Percentiles rank a stretch among this genome's conserved stretches.
Conservation (phyloP, 805 yeast species). For the Saccharomycopsis microspora region DNA sequence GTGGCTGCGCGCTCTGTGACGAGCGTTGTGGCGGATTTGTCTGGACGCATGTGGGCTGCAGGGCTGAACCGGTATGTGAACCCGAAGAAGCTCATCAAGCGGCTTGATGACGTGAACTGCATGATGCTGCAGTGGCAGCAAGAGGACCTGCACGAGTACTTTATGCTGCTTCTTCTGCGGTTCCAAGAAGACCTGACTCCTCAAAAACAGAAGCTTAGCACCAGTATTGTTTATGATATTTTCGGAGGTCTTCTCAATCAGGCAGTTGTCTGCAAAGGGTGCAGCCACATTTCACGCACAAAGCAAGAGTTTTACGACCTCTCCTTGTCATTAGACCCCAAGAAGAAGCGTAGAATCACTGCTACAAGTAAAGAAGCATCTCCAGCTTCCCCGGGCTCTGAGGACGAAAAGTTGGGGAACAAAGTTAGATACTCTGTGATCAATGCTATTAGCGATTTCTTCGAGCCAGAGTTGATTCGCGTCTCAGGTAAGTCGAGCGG, state of each 20-base stretch:
- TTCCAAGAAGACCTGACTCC: constrained; percentile 91
- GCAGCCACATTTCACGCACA: constrained; percentile 77
- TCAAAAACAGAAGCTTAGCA: constrained; percentile 70
- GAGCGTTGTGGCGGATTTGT: constrained; percentile 54
- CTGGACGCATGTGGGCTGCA: constrained; percentile 51
- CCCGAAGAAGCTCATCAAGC: constrained; percentile 61
- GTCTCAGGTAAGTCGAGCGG: constrained; percentile 53
- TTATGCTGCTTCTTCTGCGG: constrained; percentile 81
- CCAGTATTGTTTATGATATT: constrained; percentile 79
- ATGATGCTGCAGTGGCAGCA: constrained; percentile 98
- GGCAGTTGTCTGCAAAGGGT: constrained; percentile 69
- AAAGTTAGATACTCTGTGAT: constrained; percentile 50
- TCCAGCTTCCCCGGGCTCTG: not conserved
- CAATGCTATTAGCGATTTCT: constrained; percentile 69
- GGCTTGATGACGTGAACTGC: constrained; percentile 77
- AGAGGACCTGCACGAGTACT: constrained; percentile 95
- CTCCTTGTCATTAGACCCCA: constrained; percentile 61
- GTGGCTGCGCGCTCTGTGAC: constrained; percentile 51
- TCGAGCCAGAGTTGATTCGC: constrained; percentile 69
- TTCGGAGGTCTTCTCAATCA: constrained; percentile 89
- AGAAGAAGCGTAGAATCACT: constrained; percentile 30
- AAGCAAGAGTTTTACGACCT: constrained; percentile 91
- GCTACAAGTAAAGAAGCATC: constrained; percentile 13
- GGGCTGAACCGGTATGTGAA: constrained; percentile 40
- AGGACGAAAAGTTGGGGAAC: not conserved